Conservation (phyloP, 2,329 filamentous ascomycete genomes). For the Celoporthe dispersa region DNA sequence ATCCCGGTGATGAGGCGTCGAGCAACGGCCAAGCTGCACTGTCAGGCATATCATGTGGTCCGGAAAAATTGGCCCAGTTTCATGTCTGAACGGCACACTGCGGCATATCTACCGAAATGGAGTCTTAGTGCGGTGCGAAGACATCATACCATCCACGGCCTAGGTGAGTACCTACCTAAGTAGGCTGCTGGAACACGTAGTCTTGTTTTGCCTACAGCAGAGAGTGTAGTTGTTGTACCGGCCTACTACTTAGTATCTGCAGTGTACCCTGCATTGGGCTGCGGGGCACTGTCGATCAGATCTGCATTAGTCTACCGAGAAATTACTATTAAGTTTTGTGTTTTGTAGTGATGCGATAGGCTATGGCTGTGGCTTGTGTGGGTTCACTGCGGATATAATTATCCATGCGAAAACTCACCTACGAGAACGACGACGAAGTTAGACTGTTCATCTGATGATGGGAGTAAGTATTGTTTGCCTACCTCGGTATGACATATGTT, state of each 20-base stretch:
- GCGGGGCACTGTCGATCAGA: constrained; percentile 9
- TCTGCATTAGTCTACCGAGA: constrained; percentile 7
- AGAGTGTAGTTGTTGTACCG: neutral
- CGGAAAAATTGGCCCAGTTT: neutral
- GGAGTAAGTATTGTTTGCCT: neutral
- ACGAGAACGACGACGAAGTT: neutral
- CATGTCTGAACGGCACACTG: neutral
- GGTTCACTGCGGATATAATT: constrained; percentile 3
- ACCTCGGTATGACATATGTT: neutral
- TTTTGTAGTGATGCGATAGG: neutral
- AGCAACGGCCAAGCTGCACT: neutral
- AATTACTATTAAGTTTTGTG: neutral
- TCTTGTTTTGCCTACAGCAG: neutral
- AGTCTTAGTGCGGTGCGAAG: neutral
- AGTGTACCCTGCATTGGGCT: neutral
- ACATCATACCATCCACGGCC: neutral
- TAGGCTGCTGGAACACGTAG: constrained; percentile 12
- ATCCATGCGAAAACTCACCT: neutral
- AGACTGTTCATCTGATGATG: neutral
- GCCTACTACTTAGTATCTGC: neutral
- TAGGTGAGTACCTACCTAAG: constrained; percentile 2
- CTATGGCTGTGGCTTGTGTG: neutral
- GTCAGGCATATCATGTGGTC: neutral
- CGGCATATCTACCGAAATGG: neutral
- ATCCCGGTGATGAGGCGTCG: constrained; percentile 10